phyloP scores from a whole-genome alignment of 2,329 filamentous ascomycete species.

The Exophiala sp. region DNA sequence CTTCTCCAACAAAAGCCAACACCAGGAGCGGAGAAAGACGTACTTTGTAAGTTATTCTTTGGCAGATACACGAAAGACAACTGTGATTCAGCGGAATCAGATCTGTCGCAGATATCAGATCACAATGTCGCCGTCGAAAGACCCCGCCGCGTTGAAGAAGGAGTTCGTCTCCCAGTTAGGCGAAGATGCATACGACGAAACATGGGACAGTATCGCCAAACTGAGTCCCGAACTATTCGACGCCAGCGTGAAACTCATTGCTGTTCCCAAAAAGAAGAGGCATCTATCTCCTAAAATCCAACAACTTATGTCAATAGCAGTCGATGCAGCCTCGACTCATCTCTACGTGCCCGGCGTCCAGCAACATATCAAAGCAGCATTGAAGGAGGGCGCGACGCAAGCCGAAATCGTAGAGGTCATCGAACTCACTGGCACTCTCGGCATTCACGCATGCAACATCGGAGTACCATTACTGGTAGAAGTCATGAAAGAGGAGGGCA shows the following conservation, averaged over 20 bases:
- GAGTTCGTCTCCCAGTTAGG: slow-evolving; percentile 9
- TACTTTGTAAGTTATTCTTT: background rate
- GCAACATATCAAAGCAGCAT: slow-evolving; percentile 39
- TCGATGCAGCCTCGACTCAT: slow-evolving; percentile 45
- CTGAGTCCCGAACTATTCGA: slow-evolving; percentile 16
- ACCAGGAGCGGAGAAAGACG: background rate
- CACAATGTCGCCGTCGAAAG: slow-evolving; percentile 10
- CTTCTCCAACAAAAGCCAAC: background rate
- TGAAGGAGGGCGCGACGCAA: slow-evolving; percentile 39
- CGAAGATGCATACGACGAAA: slow-evolving; percentile 16
- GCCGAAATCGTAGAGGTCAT: slow-evolving; percentile 47
- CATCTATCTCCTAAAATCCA: slow-evolving; percentile 20
- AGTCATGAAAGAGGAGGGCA: slow-evolving; percentile 42
- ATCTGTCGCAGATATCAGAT: background rate
- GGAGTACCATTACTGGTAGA: slow-evolving; percentile 47
- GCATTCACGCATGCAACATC: slow-evolving; percentile 48
- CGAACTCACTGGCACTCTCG: slow-evolving; percentile 43
- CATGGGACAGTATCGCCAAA: slow-evolving; percentile 20
- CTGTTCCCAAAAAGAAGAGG: slow-evolving; percentile 17
- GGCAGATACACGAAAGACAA: background rate
- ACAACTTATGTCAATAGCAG: slow-evolving; percentile 31
- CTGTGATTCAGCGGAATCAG: background rate
- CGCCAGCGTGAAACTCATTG: slow-evolving; percentile 19
- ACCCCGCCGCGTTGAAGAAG: slow-evolving; percentile 8
- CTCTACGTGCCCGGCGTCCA: slow-evolving; percentile 44